Base-by-base conservation (phyloP, 2,329 filamentous ascomycete species). In the Fusarium sp. region DNA sequence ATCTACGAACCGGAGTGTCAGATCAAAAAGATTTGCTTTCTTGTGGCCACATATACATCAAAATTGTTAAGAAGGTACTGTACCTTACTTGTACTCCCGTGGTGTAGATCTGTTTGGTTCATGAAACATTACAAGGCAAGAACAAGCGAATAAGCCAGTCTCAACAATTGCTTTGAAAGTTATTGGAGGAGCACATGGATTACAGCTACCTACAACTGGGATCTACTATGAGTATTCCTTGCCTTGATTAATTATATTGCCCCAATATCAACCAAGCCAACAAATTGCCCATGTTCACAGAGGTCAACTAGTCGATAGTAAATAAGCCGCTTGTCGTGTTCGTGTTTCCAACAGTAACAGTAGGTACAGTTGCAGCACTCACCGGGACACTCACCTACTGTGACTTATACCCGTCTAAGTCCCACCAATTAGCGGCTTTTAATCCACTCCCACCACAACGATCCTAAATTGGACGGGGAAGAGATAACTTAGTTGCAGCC, bases 381-480 rank as follows among this genome's bases (percentile, higher is more conserved):
- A 52, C 54, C 34, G 34, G 34, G 34, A 24, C 22, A 51, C 59
- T 44, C 52, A 40, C 46, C 40, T 34, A 34, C 44, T 61, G 38
- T 52, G 25, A 50, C 47, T 56, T 71, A 72, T 71, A 65, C 61
- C 69, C 69, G 69, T 71, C 43, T 49, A 66, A 58, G 69, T 66
- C 69, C 69, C 69, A 71, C 69, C 65, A 61, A 71, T 50, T 63
- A 66, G 62, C 62, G 34, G n/a, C 55, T 38, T 11, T n/a, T 27
- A 61, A 66, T 24, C 62, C 63, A 66, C 63, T 66, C 62, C 63
- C 59, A 60, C 59, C 64, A 68, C 59, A 63, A 68, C 68, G 62
- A 71, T 56, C 68, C 68, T 62, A 63, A 70, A 69, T 52, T 49
- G 59, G 50, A 67, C 30, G 40, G 50, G 47, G 49, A 32, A 55